Conservation (phyloP, 1,284 basidiomycete species). For the Fomes fomentarius region DNA sequence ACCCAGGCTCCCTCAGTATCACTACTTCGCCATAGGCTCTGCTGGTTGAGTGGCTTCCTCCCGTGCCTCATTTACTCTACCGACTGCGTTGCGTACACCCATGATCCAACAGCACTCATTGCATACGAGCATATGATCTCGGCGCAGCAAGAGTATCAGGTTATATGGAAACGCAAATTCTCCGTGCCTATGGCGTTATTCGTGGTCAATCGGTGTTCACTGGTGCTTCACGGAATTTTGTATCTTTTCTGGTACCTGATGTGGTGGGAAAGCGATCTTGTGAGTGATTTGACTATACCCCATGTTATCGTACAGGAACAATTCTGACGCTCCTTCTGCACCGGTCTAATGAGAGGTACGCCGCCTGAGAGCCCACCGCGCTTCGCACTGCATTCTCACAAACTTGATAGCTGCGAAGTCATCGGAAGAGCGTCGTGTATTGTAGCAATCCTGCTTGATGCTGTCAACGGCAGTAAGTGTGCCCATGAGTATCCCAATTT, state of each 20-base stretch:
- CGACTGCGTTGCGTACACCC: neutral
- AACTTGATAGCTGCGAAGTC: too few relatives aligned
- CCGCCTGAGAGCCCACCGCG: too few relatives aligned
- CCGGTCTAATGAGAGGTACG: too few relatives aligned
- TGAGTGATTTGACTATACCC: too few relatives aligned
- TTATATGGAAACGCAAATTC: slow-evolving; percentile 18
- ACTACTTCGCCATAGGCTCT: too few relatives aligned
- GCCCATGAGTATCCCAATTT: neutral
- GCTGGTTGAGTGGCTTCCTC: too few relatives aligned
- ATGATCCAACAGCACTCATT: slow-evolving; percentile 6
- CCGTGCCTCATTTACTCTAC: too few relatives aligned
- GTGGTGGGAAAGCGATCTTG: neutral
- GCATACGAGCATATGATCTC: slow-evolving; percentile 16
- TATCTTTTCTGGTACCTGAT: neutral
- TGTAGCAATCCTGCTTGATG: neutral
- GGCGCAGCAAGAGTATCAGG: slow-evolving; percentile 3
- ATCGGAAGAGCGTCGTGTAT: too few relatives aligned
- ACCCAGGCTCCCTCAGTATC: too few relatives aligned
- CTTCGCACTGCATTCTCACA: too few relatives aligned
- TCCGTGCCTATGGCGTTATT: slow-evolving; percentile 10
- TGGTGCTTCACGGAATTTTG: neutral
- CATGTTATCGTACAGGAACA: too few relatives aligned
- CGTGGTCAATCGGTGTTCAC: slow-evolving; percentile 11
- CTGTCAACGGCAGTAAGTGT: neutral
- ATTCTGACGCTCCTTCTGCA: too few relatives aligned